A percentile compares a stretch with the other conserved stretches of the same genome.
phyloP scores from a whole-genome alignment of 1,139 yeast species.

The Suhomyces ambrosiae region DNA sequence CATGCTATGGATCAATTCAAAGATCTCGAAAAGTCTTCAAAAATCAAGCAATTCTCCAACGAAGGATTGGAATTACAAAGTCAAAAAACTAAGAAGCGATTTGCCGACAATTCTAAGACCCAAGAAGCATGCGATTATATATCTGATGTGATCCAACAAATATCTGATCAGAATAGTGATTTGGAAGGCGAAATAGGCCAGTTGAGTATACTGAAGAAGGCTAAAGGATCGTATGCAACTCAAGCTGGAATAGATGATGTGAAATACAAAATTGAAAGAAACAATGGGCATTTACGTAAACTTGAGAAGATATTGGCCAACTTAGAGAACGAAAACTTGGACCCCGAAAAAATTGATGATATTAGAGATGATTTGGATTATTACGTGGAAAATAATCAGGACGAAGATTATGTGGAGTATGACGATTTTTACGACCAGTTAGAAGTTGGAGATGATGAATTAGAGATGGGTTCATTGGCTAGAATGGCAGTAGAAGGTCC shows the following conservation, averaged over 20 bases:
- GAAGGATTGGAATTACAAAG: conserved; percentile 82
- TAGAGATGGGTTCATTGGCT: conserved; percentile 50
- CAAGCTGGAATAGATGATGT: conserved; percentile 60
- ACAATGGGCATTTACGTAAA: conserved; percentile 74
- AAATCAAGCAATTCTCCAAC: conserved; percentile 92
- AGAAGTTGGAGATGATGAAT: conserved; percentile 57
- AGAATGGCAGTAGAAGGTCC: conserved; percentile 39
- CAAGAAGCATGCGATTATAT: conserved; percentile 74
- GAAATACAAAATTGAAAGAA: conserved; percentile 70
- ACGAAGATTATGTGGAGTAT: conserved; percentile 94
- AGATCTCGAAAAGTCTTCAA: conserved; percentile 90
- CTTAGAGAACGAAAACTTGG: conserved; percentile 81
- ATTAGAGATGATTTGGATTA: conserved; percentile 90
- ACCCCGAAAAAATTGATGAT: conserved; percentile 77
- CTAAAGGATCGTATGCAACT: conserved; percentile 46
- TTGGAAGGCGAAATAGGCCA: conserved; percentile 77
- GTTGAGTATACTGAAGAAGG: conserved; percentile 49
- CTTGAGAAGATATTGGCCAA: conserved; percentile 77
- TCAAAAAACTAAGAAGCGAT: conserved; percentile 36
- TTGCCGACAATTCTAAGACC: conserved; percentile 64
- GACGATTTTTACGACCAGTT: conserved; percentile 90
- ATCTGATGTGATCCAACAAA: conserved; percentile 74
- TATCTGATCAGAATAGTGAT: conserved; percentile 78
- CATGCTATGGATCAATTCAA: conserved; percentile 96
- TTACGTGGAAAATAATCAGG: conserved; percentile 93